Conservation (phyloP, 2,329 filamentous ascomycete genomes). For the Aureobasidium sp. region DNA sequence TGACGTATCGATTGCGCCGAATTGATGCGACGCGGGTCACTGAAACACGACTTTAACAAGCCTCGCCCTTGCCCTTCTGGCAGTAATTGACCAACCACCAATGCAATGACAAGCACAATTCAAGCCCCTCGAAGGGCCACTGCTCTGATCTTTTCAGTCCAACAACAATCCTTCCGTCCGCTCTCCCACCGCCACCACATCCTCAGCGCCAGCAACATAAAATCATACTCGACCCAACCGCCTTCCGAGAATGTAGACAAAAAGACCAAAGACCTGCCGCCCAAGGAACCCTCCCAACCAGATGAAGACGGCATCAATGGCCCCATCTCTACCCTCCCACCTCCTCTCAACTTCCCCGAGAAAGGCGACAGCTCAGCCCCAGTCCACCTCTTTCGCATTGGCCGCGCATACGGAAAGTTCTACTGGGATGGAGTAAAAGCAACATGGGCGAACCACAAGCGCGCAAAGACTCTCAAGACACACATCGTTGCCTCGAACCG, state of each 20-base stretch:
- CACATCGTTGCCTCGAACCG: neutral
- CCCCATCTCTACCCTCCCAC: conserved; percentile 63
- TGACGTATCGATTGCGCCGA: conserved; percentile 8
- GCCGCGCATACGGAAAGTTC: conserved; percentile 71
- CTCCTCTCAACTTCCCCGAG: conserved; percentile 57
- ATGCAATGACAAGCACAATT: conserved; percentile 9
- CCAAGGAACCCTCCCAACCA: neutral
- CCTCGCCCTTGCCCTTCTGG: neutral
- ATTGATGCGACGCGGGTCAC: neutral
- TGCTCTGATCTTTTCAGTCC: neutral
- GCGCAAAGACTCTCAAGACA: conserved; percentile 20
- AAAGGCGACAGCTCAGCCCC: conserved; percentile 37
- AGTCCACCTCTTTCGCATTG: conserved; percentile 53
- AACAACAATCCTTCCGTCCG: neutral
- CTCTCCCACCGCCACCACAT: neutral
- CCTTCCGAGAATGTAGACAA: neutral
- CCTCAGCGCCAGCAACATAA: neutral
- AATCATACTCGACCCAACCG: neutral
- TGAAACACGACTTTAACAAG: neutral
- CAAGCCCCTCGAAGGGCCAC: neutral
- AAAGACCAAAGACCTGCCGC: neutral
- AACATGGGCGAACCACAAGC: conserved; percentile 57
- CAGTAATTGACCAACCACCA: neutral
- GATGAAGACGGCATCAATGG: conserved; percentile 51
- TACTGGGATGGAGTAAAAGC: conserved; percentile 82